phyloP scores from a whole-genome alignment of 2,329 filamentous ascomycete genomes.

The Salinomyces thailandicus region DNA sequence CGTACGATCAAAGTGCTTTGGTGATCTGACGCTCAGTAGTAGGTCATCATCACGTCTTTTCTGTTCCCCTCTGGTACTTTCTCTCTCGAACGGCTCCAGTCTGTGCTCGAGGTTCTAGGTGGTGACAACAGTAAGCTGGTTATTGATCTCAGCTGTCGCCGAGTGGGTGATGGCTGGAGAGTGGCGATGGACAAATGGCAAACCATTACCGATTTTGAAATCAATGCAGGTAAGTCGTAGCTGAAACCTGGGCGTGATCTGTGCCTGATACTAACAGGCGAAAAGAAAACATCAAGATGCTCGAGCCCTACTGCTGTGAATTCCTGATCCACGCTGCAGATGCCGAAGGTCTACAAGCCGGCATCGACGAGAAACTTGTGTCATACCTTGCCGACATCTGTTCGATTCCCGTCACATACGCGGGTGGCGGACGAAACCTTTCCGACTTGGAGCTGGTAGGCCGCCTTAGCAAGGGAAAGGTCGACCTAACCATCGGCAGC shows the following conservation, averaged over 20 bases:
- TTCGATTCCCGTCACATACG: slow-evolving; percentile 87
- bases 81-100: slow-evolving; percentile 63
- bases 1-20: too few species aligned
- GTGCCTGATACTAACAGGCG: background rate
- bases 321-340: slow-evolving; percentile 96
- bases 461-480: slow-evolving; percentile 62
- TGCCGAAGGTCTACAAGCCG: slow-evolving; percentile 85
- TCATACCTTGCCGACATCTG: slow-evolving; percentile 71
- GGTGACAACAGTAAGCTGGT: slow-evolving; percentile 73
- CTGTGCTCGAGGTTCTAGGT: slow-evolving; percentile 61
- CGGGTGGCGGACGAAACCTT: slow-evolving; percentile 77
- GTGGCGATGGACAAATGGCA: slow-evolving; percentile 99
- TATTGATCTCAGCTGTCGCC: slow-evolving; percentile 86
- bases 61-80: slow-evolving; percentile 81
- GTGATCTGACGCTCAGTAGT: slow-evolving; percentile 28
- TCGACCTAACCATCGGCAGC: slow-evolving; percentile 93
- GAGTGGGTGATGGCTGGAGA: slow-evolving; percentile 68
- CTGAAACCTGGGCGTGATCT: background rate
- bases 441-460: slow-evolving; percentile 76
- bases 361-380: slow-evolving; percentile 81
- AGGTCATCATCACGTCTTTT: slow-evolving; percentile 96
- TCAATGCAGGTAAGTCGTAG: slow-evolving; percentile 59
- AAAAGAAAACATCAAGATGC: slow-evolving; percentile 63
- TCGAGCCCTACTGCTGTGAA: slow-evolving; percentile 90
- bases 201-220: slow-evolving; percentile 91